A percentile compares a stretch with the other conserved stretches of the same genome.
Conservation (phyloP, 2,329 filamentous ascomycete species). For the Mariannaea sp. region DNA sequence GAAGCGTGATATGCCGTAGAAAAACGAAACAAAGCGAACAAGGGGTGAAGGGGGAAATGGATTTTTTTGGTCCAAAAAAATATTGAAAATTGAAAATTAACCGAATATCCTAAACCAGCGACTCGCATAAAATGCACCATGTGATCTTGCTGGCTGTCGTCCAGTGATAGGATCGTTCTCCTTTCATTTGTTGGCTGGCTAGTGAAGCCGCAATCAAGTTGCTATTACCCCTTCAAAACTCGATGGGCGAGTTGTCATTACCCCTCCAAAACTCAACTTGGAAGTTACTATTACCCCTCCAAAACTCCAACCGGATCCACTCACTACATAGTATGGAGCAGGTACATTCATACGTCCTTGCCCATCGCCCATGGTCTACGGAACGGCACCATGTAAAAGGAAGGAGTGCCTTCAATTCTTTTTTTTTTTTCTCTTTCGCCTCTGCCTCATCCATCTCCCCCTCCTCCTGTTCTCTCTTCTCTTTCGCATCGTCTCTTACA, state of each 20-base stretch:
- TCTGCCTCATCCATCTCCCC: not conserved
- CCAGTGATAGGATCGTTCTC: slow-evolving; percentile 20
- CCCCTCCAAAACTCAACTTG: slow-evolving; percentile 28
- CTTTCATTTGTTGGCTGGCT: slow-evolving; percentile 35
- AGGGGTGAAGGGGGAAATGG: too few species aligned
- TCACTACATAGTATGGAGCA: too few species aligned
- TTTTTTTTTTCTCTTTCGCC: not conserved
- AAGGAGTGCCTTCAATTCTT: not conserved
- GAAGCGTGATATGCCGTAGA: too few species aligned
- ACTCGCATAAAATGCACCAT: slow-evolving; percentile 10
- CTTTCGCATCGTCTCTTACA: too few species aligned
- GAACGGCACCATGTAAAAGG: not conserved
- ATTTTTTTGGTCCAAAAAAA: too few species aligned
- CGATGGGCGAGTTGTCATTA: slow-evolving; percentile 37
- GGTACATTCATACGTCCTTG: slow-evolving; percentile 29
- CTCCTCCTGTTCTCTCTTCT: too few species aligned
- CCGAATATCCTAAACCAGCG: slow-evolving; percentile 1
- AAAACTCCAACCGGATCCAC: slow-evolving; percentile 37
- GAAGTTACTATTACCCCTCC: slow-evolving; percentile 41
- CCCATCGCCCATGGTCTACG: slow-evolving; percentile 23
- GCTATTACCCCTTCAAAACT: slow-evolving; percentile 39
- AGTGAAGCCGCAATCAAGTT: slow-evolving; percentile 36
- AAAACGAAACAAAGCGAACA: too few species aligned
- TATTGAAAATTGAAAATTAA: too few species aligned
- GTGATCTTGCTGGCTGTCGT: slow-evolving; percentile 15